Evolutionary conservation across 306 rosid species (phyloP).

Genomic region (Betula pendula): DNA sequence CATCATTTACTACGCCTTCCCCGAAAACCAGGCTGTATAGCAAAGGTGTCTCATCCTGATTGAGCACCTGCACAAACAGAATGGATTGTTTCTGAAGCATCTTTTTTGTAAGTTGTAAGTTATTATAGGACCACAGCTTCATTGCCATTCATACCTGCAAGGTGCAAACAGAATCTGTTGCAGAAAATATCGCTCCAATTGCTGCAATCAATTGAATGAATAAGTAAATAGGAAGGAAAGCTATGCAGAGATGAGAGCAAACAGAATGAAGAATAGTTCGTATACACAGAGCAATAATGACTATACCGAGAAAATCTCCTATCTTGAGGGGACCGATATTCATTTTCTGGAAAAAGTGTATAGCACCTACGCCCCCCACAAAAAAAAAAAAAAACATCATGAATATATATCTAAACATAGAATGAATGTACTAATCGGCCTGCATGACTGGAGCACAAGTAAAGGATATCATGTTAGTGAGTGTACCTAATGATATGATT

Average conservation of each 20-base stretch:
- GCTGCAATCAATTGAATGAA: slow-evolving; percentile 56
- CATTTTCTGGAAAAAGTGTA: slow-evolving; percentile 79
- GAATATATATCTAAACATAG: too few species aligned
- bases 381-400: slow-evolving; percentile 23
- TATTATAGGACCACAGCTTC: neutral
- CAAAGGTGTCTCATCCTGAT: slow-evolving; percentile 85
- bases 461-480: slow-evolving; percentile 2
- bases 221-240: slow-evolving; percentile 21
- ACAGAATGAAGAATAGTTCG: slow-evolving; percentile 7
- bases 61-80: slow-evolving; percentile 67
- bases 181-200: slow-evolving; percentile 91
- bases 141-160: slow-evolving; percentile 60
- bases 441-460: too few species aligned
- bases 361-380: slow-evolving; percentile 75
- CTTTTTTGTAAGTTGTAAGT: neutral
- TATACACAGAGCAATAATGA: slow-evolving; percentile 14
- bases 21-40: slow-evolving; percentile 91
- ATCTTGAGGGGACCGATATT: slow-evolving; percentile 76
- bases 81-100: neutral
- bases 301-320: slow-evolving; percentile 86
- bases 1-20: slow-evolving; percentile 97
- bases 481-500: slow-evolving; percentile 82
- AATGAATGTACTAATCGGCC: too few species aligned
- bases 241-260: slow-evolving; percentile 1
- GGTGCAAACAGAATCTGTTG: slow-evolving; percentile 95